phyloP scores from a whole-genome alignment of 2,329 filamentous ascomycete genomes.

The Aspergillus spinulosporus region DNA sequence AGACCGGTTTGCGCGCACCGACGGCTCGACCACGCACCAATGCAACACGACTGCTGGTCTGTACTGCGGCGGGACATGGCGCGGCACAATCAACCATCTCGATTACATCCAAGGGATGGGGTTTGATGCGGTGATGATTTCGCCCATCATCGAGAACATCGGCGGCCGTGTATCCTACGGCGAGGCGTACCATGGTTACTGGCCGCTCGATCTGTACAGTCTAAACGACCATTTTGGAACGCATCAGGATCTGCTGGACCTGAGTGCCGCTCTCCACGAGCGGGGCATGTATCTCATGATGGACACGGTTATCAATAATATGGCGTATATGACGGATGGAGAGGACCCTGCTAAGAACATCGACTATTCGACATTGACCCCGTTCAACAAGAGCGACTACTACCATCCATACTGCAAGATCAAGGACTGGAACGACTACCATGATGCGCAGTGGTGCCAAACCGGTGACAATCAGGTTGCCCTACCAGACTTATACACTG shows the following conservation, averaged over 20 bases:
- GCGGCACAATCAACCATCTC: conserved; percentile 49
- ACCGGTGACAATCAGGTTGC: conserved; percentile 50
- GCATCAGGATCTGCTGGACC: conserved; percentile 47
- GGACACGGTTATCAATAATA: conserved; percentile 55
- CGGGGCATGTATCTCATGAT: conserved; percentile 56
- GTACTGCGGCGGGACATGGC: conserved; percentile 56
- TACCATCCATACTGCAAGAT: conserved; percentile 33
- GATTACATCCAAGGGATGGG: conserved; percentile 55
- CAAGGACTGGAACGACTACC: conserved; percentile 36
- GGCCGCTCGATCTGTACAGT: conserved; percentile 49
- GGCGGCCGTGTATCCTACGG: conserved; percentile 41
- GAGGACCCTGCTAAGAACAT: conserved; percentile 26
- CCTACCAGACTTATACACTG: conserved; percentile 51
- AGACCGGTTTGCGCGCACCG: conserved; percentile 48
- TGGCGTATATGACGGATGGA: conserved; percentile 38
- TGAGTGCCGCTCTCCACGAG: conserved; percentile 48
- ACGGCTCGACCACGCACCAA: conserved; percentile 35
- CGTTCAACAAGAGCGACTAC: conserved; percentile 29
- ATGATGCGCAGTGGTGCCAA: conserved; percentile 50
- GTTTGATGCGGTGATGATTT: conserved; percentile 51
- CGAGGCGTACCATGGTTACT: conserved; percentile 54
- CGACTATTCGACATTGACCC: conserved; percentile 29
- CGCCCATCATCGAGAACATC: conserved; percentile 46
- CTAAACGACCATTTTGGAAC: conserved; percentile 54
- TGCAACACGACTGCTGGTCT: conserved; percentile 34